phyloP scores from a whole-genome alignment of 139 green algal genomes.

The Tetradesmus lagerheimii region DNA sequence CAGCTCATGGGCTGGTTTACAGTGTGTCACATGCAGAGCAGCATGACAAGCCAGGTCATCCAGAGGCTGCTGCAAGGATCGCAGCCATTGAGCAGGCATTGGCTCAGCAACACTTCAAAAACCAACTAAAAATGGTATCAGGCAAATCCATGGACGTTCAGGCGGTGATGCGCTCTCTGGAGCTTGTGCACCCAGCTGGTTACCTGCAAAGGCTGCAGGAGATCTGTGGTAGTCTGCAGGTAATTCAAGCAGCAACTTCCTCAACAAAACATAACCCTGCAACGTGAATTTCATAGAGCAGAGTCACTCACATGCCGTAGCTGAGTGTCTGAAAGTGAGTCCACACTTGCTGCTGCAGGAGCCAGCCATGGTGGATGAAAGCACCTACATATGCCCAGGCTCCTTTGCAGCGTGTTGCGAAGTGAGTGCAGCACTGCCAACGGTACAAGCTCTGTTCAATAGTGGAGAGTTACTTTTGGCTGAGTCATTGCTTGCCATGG shows the following conservation, averaged over 20 bases:
- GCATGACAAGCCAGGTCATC: constrained; percentile 54
- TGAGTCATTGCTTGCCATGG: too few relatives aligned
- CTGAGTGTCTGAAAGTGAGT: neutral
- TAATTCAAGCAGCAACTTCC: neutral
- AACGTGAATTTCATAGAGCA: neutral
- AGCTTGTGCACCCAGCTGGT: constrained; percentile 62
- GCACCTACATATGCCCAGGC: constrained; percentile 56
- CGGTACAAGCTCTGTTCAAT: too few relatives aligned
- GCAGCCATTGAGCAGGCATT: constrained; percentile 67
- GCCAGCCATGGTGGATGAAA: constrained; percentile 57
- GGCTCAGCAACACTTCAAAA: constrained; percentile 33
- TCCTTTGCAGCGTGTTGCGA: constrained; percentile 44
- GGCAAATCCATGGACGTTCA: neutral
- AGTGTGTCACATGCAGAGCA: neutral
- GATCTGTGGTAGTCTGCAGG: neutral
- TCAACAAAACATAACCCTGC: neutral
- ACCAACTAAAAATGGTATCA: neutral
- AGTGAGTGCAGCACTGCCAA: constrained; percentile 24
- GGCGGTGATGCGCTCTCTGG: constrained; percentile 38
- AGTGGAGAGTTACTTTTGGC: too few relatives aligned
- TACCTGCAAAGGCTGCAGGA: constrained; percentile 65
- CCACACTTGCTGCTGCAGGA: constrained; percentile 39
- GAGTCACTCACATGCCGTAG: constrained; percentile 1
- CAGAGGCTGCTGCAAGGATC: constrained; percentile 67
- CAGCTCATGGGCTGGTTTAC: neutral